Evolutionary conservation across 352 stramenopile genomes (phyloP).

Genomic region (Peronosclerospora sorghi): DNA sequence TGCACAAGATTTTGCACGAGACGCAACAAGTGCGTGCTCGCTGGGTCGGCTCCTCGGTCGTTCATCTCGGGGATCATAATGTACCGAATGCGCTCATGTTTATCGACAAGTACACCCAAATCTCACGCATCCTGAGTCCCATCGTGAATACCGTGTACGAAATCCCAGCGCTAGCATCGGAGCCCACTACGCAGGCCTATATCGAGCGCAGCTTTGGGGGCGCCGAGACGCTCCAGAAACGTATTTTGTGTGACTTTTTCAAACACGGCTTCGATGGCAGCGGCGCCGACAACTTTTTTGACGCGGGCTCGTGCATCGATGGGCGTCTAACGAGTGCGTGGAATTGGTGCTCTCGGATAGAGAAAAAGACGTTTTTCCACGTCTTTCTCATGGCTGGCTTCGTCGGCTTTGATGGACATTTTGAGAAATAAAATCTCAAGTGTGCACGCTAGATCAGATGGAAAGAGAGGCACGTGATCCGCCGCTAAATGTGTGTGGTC

Average conservation of each 20-base stretch:
- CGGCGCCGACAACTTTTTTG: conserved; percentile 83
- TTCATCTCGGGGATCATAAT: conserved; percentile 91
- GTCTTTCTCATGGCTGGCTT: conserved; percentile 88
- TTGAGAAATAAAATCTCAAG: conserved; percentile 53
- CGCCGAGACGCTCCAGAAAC: conserved; percentile 55
- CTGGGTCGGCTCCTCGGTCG: conserved; percentile 85
- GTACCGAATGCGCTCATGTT: conserved; percentile 93
- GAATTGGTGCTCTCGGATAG: conserved; percentile 89
- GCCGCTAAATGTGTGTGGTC: conserved; percentile 3
- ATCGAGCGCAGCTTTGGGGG: conserved; percentile 66
- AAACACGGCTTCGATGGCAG: conserved; percentile 89
- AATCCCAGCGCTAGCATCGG: conserved; percentile 26
- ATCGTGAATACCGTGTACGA: conserved; percentile 51
- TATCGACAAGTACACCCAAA: conserved; percentile 94
- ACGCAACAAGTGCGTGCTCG: conserved; percentile 32
- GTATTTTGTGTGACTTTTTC: conserved; percentile 88
- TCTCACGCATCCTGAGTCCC: conserved; percentile 53
- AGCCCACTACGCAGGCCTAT: conserved; percentile 47
- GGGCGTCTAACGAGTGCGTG: conserved; percentile 85
- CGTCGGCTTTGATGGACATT: conserved; percentile 89
- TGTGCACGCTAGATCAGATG: conserved; percentile 5
- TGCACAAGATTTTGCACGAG: conserved; percentile 38
- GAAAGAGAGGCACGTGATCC: conserved; percentile 15
- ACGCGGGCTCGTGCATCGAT: conserved; percentile 85
- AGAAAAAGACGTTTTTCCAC: conserved; percentile 87